Percentiles rank a stretch among this genome's conserved stretches.
phyloP scores from a whole-genome alignment of 1,139 yeast genomes.

The Pichia sp. region DNA sequence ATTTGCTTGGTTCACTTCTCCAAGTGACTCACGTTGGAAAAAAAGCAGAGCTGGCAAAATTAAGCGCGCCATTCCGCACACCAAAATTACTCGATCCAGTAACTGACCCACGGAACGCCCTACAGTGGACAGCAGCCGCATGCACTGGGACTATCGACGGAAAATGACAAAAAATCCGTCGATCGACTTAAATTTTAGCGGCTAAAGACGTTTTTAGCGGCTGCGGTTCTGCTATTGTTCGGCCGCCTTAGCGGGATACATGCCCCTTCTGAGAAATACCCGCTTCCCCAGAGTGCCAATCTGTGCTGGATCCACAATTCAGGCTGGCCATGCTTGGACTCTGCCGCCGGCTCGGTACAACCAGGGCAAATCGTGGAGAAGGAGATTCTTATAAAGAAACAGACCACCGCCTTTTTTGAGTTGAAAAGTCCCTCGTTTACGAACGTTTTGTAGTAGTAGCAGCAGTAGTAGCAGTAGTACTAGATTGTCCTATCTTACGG shows the following conservation, averaged over 20 bases:
- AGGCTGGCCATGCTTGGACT: no score
- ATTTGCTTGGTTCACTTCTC: not conserved
- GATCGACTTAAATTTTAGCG: not conserved
- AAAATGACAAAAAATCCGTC: not conserved
- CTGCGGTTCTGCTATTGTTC: not conserved
- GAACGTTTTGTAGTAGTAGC: no score
- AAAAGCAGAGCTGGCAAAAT: not conserved
- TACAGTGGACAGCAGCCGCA: not conserved
- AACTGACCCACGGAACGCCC: not conserved
- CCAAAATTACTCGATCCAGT: constrained; percentile 7
- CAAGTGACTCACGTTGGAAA: constrained; percentile 1
- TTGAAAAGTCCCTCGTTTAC: no score
- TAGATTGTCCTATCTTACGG: no score
- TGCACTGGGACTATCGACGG: no score
- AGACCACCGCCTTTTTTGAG: no score
- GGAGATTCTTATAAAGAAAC: no score
- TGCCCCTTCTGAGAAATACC: not conserved
- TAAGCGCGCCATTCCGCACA: constrained; percentile 12
- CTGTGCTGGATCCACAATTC: not conserved
- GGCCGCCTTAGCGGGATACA: not conserved
- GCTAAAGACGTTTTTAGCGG: not conserved
- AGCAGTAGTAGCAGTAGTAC: no score
- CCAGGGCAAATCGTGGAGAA: no score
- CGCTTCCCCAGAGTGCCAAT: not conserved
- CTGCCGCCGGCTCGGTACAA: no score